A percentile compares a stretch with the other conserved stretches of the same genome.
phyloP scores from a whole-genome alignment of 2,329 filamentous ascomycete species.

The Trichothecium roseum region DNA sequence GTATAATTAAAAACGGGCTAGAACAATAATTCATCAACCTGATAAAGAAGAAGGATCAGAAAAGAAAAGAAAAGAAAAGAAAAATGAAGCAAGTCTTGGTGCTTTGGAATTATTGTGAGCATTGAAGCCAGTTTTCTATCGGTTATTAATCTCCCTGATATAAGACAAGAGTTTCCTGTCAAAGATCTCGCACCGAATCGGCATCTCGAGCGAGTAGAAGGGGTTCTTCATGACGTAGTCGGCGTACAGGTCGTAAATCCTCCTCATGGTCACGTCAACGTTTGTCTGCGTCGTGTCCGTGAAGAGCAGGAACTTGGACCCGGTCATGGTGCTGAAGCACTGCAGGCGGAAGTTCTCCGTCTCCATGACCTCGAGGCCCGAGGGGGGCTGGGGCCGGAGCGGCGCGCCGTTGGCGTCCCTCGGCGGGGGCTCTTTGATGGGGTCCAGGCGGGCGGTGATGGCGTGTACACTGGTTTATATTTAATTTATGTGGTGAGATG shows the following conservation, averaged over 20 bases:
- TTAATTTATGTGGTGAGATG: not conserved
- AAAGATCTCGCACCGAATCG: slow-evolving; percentile 88
- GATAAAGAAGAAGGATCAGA: no score
- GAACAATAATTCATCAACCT: slow-evolving; percentile 12
- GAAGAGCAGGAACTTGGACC: slow-evolving; percentile 91
- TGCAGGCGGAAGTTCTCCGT: slow-evolving; percentile 90
- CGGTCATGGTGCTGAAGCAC: slow-evolving; percentile 91
- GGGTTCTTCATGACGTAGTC: slow-evolving; percentile 99
- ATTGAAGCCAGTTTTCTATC: slow-evolving; percentile 17
- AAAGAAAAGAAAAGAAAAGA: no score
- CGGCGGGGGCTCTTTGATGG: slow-evolving; percentile 29
- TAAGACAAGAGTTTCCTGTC: slow-evolving; percentile 77
- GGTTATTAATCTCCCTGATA: slow-evolving; percentile 61
- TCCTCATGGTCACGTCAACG: slow-evolving; percentile 71
- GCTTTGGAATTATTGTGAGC: not conserved
- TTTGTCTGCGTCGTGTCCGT: slow-evolving; percentile 83
- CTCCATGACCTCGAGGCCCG: slow-evolving; percentile 86
- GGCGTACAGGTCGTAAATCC: slow-evolving; percentile 87
- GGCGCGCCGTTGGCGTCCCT: slow-evolving; percentile 21
- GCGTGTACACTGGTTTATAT: slow-evolving; percentile 51
- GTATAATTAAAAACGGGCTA: slow-evolving; percentile 21
- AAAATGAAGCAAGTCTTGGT: no score
- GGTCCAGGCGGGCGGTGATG: slow-evolving; percentile 54
- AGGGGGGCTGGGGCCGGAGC: slow-evolving; percentile 47
- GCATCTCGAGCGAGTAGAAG: slow-evolving; percentile 98